These are phyloP conservation scores for Diaporthe batatas DNA, from an alignment of 2,329 filamentous ascomycete species.

Conservation along the genomic window DNA sequence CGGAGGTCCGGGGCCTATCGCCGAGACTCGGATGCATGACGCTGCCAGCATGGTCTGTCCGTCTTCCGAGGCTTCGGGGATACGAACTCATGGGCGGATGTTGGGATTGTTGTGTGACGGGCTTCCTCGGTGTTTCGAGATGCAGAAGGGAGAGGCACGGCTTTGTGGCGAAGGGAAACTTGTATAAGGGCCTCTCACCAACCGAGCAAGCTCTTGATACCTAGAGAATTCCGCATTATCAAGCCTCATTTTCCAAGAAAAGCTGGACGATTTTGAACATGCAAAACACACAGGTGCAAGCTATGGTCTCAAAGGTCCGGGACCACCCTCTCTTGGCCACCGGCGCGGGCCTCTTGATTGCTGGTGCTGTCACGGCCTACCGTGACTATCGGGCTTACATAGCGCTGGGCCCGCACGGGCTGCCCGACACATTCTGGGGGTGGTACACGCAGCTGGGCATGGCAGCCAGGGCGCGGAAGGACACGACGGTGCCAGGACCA, in stretches of 20 bases:
- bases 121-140: slow-evolving; percentile 26
- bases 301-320: not conserved
- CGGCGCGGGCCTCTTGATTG: slow-evolving; percentile 14
- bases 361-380: slow-evolving; percentile 18
- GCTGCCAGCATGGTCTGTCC: not conserved
- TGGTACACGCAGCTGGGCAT: slow-evolving; percentile 43
- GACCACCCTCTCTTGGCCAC: slow-evolving; percentile 1
- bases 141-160: not conserved
- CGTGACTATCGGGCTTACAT: slow-evolving; percentile 38
- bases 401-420: slow-evolving; percentile 35
- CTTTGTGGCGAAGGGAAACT: not conserved
- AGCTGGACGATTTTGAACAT: not conserved
- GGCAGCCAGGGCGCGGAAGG: slow-evolving; percentile 43
- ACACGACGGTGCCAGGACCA: slow-evolving; percentile 45
- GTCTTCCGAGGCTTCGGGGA: not conserved
- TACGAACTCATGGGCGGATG: not conserved
- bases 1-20: slow-evolving; percentile 11
- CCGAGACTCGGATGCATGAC: slow-evolving; percentile 6
- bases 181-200: not conserved
- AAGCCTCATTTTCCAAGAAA: no score
- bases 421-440: slow-evolving; percentile 39
- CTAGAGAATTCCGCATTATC: no score
- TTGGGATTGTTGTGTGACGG: not conserved
- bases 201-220: not conserved
- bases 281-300: not conserved